Percentiles rank a stretch among this genome's conserved stretches.
Conservation (phyloP, 2,329 filamentous ascomycete species). For the Diaporthe sp. region DNA sequence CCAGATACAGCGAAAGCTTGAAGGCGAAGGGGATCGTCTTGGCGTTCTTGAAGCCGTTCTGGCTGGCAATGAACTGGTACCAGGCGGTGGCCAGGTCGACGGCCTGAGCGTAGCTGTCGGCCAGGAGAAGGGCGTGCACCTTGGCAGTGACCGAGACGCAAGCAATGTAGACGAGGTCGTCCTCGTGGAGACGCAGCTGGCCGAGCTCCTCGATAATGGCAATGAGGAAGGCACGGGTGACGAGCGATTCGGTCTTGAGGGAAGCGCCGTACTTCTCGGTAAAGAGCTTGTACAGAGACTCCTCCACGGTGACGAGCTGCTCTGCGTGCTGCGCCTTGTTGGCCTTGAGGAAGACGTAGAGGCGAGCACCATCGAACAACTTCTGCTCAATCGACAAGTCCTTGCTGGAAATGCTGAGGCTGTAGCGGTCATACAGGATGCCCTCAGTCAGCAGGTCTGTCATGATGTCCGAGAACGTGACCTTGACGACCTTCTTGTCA, state of each 20-base stretch:
- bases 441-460: conserved; percentile 41
- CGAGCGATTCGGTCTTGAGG: conserved; percentile 39
- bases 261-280: conserved; percentile 41
- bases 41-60: conserved; percentile 42
- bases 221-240: conserved; percentile 41
- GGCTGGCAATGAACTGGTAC: conserved; percentile 42
- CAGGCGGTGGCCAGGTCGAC: conserved; percentile 41
- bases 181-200: conserved; percentile 40
- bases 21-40: conserved; percentile 41
- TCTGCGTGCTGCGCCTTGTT: conserved; percentile 41
- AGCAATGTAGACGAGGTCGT: conserved; percentile 39
- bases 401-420: conserved; percentile 41
- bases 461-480: conserved; percentile 43
- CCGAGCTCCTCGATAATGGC: conserved; percentile 42
- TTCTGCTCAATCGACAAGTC: conserved; percentile 40
- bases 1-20: conserved; percentile 42
- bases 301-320: conserved; percentile 41
- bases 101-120: conserved; percentile 36
- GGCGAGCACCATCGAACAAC: conserved; percentile 41
- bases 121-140: conserved; percentile 39
- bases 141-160: conserved; percentile 40
- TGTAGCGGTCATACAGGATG: conserved; percentile 42
- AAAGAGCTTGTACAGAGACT: conserved; percentile 41
- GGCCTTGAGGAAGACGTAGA: conserved; percentile 42
- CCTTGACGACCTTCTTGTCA: conserved; percentile 39